Percentiles rank a stretch among this genome's conserved stretches.
phyloP scores from a whole-genome alignment of 306 rosid species.

The Trifolium pratense region DNA sequence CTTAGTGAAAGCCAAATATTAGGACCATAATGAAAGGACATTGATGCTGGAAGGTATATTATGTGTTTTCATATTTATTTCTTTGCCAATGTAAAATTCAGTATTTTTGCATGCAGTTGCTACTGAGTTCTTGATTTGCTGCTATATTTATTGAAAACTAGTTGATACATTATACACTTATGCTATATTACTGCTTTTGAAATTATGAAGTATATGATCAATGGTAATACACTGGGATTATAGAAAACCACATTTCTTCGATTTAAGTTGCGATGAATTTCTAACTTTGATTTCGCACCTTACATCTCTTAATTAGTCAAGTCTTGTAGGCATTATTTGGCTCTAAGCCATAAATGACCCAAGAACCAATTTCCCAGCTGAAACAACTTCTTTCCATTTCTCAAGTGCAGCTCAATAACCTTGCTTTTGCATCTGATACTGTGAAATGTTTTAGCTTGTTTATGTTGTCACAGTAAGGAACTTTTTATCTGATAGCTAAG shows the following conservation, averaged over 20 bases:
- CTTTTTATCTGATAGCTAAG: conserved; percentile 54
- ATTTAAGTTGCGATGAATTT: background rate
- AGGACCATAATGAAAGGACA: too few relatives aligned
- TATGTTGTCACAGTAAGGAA: conserved; percentile 67
- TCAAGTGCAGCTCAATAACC: conserved; percentile 51
- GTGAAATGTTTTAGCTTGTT: conserved; percentile 78
- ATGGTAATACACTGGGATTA: background rate
- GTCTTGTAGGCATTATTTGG: background rate
- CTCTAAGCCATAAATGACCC: background rate
- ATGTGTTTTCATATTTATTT: too few relatives aligned
- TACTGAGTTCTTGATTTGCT: too few relatives aligned
- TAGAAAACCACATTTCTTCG: background rate
- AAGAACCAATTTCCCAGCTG: background rate
- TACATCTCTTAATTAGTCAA: background rate
- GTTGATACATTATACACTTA: too few relatives aligned
- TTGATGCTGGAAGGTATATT: too few relatives aligned
- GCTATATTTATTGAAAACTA: too few relatives aligned
- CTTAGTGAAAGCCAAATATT: too few relatives aligned
- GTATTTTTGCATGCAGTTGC: too few relatives aligned
- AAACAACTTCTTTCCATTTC: background rate
- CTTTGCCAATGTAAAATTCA: too few relatives aligned
- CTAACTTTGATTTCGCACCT: background rate
- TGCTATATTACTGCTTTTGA: background rate
- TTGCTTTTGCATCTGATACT: conserved; percentile 94
- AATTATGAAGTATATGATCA: background rate